phyloP scores from a whole-genome alignment of 139 green algal genomes.

The Tetradesmus obliquus region DNA sequence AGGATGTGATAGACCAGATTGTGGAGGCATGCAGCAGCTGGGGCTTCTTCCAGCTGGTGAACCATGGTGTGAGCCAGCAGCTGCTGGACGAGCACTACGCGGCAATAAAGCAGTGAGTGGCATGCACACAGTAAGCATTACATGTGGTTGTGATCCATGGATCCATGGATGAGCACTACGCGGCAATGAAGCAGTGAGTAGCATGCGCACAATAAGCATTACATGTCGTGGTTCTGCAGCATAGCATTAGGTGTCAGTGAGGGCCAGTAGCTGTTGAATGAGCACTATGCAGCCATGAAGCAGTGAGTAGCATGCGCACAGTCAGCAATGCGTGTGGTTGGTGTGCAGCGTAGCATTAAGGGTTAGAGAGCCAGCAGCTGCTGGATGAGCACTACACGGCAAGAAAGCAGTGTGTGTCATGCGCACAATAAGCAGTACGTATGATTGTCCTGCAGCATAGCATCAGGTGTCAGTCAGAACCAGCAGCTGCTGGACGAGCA shows the following conservation, averaged over 20 bases:
- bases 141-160: not conserved
- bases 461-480: too few relatives aligned
- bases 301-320: not conserved
- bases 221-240: not conserved
- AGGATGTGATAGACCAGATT: conserved; percentile 44
- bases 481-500: conserved; percentile 41
- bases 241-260: not conserved
- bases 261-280: conserved; percentile 25
- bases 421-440: not conserved
- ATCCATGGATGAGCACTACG: conserved; percentile 43
- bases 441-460: too few relatives aligned
- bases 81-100: conserved; percentile 48
- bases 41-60: conserved; percentile 59
- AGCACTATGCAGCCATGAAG: conserved; percentile 44
- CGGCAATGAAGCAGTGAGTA: conserved; percentile 16
- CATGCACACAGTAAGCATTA: not conserved
- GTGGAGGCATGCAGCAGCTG: conserved; percentile 24
- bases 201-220: not conserved
- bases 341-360: too few relatives aligned
- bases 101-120: conserved; percentile 10
- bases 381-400: too few relatives aligned
- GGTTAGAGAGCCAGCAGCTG: not conserved
- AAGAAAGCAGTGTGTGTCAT: too few relatives aligned
- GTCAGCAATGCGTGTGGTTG: not conserved
- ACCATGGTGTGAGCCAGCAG: conserved; percentile 48